Base-by-base conservation (phyloP, 306 rosid genomes). In the Sphenostylis stenocarpa region DNA sequence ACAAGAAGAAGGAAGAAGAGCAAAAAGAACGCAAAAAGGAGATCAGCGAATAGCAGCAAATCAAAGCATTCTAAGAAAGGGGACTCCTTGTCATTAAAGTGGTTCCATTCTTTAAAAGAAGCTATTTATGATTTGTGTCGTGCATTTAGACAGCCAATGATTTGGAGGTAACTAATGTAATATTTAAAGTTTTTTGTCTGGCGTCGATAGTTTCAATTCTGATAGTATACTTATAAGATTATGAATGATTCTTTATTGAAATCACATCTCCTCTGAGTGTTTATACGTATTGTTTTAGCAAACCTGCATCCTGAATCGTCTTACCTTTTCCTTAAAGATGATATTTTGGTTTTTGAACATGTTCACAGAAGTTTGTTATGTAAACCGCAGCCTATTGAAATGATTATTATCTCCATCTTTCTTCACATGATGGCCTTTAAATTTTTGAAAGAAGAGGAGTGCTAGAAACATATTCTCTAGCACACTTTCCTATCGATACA, bases 61-160 rank as follows among this genome's bases (percentile, higher is more conserved):
- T 74, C 78, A 34, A 73, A 72, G 66, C 56, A 31, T 68, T 44
- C 67, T 55, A 83, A 51, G 57, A 86, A 84, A 62, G 77, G 34
- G 28, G 76, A 88, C 21, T 83, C 90, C 20, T 44, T 87, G 70
- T 77, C 71, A 79, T 67, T 81, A n/a, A 78, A 62, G 63, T 90
- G 83, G 96, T 83, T 81, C 71, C 88, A 20, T 67, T 88, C 97
- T 49, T 75, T 92, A 83, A 88, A 82, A 78, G 81, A 87, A 17
- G 96, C 94, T 16, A 43, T 79, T 72, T 86, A 68, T 77, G 91
- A 85, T 81, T 70, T 92, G 84, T 81, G 87, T 56, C 75, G 65
- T 5, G 88, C 96, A 3, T 90, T 90, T 78, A 83, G 75, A 76
- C 91, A 90, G 80, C 97, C 97, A 28, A 83, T 90, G 74, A 92